Percentiles rank a stretch among this genome's conserved stretches.
These are phyloP conservation scores for Aeminium ludgeri DNA, from an alignment of 495 filamentous ascomycete species.

Conservation along the genomic window DNA sequence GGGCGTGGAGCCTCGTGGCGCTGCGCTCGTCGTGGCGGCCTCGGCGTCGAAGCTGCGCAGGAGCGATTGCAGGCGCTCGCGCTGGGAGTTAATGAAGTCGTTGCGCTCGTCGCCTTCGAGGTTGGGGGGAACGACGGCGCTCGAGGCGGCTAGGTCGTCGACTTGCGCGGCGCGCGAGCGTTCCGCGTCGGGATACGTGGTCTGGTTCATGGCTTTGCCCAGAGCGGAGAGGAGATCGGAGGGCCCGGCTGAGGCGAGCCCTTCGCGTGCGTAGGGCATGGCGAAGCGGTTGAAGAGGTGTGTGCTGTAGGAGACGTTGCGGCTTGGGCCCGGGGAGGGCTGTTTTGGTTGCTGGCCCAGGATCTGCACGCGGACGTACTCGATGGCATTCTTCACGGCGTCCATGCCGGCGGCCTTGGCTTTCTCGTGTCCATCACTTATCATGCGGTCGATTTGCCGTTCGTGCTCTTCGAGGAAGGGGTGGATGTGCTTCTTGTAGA, in stretches of 20 bases:
- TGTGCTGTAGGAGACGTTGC: constrained; percentile 13
- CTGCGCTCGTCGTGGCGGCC: constrained; percentile 28
- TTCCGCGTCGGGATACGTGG: constrained; percentile 27
- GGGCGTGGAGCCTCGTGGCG: constrained; percentile 2
- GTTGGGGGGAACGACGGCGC: constrained; percentile 48
- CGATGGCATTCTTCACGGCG: constrained; percentile 66
- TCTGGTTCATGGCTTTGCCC: constrained; percentile 44
- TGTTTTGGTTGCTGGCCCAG: constrained; percentile 47
- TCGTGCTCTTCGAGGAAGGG: constrained; percentile 84
- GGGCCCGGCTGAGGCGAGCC: constrained; percentile 29
- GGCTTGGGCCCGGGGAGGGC: constrained; percentile 33
- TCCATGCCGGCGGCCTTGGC: constrained; percentile 60
- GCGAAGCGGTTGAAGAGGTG: constrained; percentile 43
- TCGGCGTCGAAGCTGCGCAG: constrained; percentile 60
- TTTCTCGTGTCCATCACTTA: constrained; percentile 63
- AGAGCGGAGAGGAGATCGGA: constrained; percentile 61
- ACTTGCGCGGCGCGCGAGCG: constrained; percentile 32
- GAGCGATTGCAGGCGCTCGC: constrained; percentile 51
- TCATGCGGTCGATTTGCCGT: constrained; percentile 74
- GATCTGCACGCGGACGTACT: constrained; percentile 54
- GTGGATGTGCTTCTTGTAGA: constrained; percentile 74
- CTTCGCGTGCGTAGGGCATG: constrained; percentile 43
- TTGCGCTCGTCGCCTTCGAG: constrained; percentile 42
- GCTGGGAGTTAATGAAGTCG: constrained; percentile 53
- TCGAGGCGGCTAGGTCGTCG: constrained; percentile 38